These are phyloP conservation scores for Candida krabiensis DNA, from an alignment of 805 yeast species.

Conservation along the genomic window DNA sequence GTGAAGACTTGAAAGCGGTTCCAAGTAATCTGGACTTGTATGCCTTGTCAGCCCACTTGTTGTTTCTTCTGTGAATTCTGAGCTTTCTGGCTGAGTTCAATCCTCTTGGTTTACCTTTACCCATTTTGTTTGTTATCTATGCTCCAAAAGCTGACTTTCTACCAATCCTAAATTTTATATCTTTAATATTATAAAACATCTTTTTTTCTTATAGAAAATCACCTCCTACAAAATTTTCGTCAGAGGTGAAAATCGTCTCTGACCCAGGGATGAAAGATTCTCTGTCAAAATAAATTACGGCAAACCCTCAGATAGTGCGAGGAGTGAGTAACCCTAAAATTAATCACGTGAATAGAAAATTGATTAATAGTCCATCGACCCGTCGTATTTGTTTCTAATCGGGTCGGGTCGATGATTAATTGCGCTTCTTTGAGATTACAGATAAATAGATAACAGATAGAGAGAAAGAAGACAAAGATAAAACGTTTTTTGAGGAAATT, in stretches of 20 bases:
- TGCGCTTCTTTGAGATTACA: no score
- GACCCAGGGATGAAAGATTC: no score
- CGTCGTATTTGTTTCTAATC: no score
- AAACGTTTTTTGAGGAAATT: no score
- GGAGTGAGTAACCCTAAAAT: background rate
- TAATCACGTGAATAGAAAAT: background rate
- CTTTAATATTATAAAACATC: background rate
- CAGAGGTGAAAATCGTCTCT: no score
- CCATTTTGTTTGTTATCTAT: constrained; percentile 63
- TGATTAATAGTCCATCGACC: background rate
- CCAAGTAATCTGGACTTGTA: constrained; percentile 99
- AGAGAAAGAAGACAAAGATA: no score
- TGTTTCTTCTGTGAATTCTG: constrained; percentile 99
- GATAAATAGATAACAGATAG: no score
- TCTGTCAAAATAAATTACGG: no score
- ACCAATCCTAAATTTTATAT: no score
- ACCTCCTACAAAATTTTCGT: background rate
- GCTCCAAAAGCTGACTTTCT: no score
- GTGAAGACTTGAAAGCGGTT: constrained; percentile 99
- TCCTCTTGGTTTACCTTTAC: constrained; percentile 99
- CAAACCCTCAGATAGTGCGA: constrained; percentile 1
- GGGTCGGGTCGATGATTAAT: no score
- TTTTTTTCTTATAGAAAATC: background rate
- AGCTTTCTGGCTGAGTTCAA: constrained; percentile 99
- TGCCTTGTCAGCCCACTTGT: constrained; percentile 99